Evolutionary conservation across 176 grass and related monocot genomes (phyloP).

Genomic region (Triticum urartu): DNA sequence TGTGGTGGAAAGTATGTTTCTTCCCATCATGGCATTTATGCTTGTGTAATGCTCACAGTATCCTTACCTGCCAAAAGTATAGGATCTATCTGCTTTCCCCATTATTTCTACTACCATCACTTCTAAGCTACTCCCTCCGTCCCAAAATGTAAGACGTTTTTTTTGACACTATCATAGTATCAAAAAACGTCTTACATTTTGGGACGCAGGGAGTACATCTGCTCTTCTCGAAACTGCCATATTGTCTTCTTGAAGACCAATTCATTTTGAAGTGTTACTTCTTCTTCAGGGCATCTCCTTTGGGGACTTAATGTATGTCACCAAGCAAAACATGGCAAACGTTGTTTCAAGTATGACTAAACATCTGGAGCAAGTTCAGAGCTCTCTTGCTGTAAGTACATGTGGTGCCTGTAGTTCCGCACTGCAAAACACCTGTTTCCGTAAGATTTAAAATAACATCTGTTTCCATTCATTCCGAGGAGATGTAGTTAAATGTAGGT

Average conservation of each 20-base stretch:
- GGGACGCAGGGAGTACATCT: neutral
- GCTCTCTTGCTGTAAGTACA: conserved; percentile 78
- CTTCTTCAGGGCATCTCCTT: conserved; percentile 74
- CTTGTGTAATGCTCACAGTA: conserved; percentile 21
- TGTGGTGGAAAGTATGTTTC: conserved; percentile 97
- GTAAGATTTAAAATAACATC: neutral
- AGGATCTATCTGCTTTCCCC: neutral
- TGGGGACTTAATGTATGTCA: conserved; percentile 93
- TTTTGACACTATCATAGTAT: too few relatives aligned
- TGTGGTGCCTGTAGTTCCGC: neutral
- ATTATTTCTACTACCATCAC: neutral
- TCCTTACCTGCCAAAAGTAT: neutral
- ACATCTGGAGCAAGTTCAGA: conserved; percentile 84
- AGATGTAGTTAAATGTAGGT: neutral
- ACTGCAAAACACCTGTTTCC: neutral
- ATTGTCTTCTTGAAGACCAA: neutral
- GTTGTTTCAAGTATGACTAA: conserved; percentile 94
- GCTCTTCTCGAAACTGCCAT: neutral
- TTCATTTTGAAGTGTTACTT: conserved; percentile 17
- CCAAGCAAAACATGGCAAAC: conserved; percentile 84
- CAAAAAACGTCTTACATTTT: too few relatives aligned
- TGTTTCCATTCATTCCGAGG: neutral
- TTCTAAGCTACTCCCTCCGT: neutral
- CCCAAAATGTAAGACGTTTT: too few relatives aligned
- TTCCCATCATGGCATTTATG: conserved; percentile 15